Conservation (phyloP, 116 monocot genomes). For the Phalaenopsis hybrid region DNA sequence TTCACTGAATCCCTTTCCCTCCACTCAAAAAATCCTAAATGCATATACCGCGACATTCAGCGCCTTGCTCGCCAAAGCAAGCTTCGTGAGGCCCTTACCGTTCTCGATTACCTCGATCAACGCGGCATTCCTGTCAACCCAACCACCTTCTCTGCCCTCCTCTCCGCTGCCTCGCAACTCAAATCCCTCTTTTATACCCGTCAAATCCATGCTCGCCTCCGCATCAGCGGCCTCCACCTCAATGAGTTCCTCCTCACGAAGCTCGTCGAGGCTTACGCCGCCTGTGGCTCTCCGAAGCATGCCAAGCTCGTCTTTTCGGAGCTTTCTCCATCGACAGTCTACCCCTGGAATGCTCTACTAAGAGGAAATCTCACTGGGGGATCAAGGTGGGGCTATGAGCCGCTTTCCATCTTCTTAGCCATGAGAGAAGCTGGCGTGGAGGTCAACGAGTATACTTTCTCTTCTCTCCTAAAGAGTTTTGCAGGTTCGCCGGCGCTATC, state of each 20-base stretch:
- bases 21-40: constrained; percentile 71
- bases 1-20: constrained; percentile 59
- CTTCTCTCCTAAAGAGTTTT: constrained; percentile 74
- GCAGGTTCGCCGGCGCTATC: constrained; percentile 53
- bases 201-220: constrained; percentile 59
- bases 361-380: constrained; percentile 39
- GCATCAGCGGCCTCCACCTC: constrained; percentile 36
- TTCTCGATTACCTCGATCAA: constrained; percentile 80
- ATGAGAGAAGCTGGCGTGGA: constrained; percentile 59
- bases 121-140: constrained; percentile 55
- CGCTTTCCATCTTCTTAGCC: constrained; percentile 36
- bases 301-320: constrained; percentile 35
- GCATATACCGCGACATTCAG: constrained; percentile 46
- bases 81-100: constrained; percentile 48
- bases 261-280: constrained; percentile 59
- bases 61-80: constrained; percentile 40
- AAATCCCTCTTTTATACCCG: constrained; percentile 28
- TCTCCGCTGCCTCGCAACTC: constrained; percentile 48
- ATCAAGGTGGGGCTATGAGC: constrained; percentile 24
- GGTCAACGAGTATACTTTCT: constrained; percentile 63
- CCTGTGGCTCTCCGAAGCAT: constrained; percentile 42
- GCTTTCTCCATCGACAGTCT: constrained; percentile 16
- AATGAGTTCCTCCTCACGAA: constrained; percentile 62
- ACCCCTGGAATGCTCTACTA: constrained; percentile 72
- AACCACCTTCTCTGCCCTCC: constrained; percentile 79